phyloP scores from a whole-genome alignment of 2,329 filamentous ascomycete species.

The Orbilia ellipsospora region DNA sequence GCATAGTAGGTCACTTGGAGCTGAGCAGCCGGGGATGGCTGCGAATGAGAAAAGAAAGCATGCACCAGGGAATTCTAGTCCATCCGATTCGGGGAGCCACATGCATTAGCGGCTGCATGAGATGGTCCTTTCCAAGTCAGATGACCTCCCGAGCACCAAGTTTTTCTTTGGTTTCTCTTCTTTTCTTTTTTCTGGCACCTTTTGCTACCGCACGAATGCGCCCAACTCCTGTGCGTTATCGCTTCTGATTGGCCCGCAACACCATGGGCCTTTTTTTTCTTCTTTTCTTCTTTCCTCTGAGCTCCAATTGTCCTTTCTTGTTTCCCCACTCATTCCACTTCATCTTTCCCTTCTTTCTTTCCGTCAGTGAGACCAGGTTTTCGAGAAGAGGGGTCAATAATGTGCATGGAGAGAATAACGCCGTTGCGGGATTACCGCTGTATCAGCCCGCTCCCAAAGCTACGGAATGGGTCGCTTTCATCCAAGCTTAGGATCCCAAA shows the following conservation, averaged over 20 bases:
- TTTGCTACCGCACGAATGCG: constrained; percentile 19
- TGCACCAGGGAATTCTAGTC: constrained; percentile 21
- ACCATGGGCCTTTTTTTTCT: background rate
- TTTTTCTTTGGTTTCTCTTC: constrained; percentile 1
- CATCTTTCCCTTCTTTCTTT: background rate
- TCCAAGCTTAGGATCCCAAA: constrained; percentile 9
- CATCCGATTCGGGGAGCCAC: constrained; percentile 45
- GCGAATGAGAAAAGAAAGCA: constrained; percentile 42
- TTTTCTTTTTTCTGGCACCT: constrained; percentile 1
- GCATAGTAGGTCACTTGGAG: constrained; percentile 1
- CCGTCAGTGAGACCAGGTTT: too few species aligned
- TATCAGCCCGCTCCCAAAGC: constrained; percentile 42
- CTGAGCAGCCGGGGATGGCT: constrained; percentile 9
- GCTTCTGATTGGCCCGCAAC: constrained; percentile 22
- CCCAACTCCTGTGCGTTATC: constrained; percentile 4
- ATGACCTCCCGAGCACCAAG: constrained; percentile 48
- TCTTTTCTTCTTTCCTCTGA: background rate
- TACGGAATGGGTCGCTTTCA: constrained; percentile 30
- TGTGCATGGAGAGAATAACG: constrained; percentile 5
- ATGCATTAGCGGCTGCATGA: constrained; percentile 55
- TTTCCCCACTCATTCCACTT: background rate
- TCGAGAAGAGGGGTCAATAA: too few species aligned
- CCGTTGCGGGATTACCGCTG: constrained; percentile 53
- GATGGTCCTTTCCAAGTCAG: constrained; percentile 52
- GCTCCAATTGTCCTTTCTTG: background rate